A percentile compares a stretch with the other conserved stretches of the same genome.
These are phyloP conservation scores for Clohesyomyces aquaticus DNA, from an alignment of 495 filamentous ascomycete genomes.

Conservation along the genomic window DNA sequence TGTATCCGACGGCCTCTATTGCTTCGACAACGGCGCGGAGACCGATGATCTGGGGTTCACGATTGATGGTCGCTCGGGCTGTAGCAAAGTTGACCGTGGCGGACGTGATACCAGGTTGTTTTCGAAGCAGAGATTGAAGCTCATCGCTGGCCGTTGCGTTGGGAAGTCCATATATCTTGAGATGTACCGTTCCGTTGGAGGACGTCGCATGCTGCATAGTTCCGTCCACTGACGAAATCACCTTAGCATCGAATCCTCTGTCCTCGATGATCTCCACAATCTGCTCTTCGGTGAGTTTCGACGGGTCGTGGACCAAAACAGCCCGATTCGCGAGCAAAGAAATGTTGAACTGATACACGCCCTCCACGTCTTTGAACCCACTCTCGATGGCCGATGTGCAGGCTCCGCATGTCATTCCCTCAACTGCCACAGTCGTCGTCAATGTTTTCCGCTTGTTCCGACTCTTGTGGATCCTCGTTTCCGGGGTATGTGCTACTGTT, in stretches of 20 bases:
- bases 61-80: conserved; percentile 68
- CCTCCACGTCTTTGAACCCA: conserved; percentile 76
- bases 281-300: conserved; percentile 65
- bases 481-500: conserved; percentile 36
- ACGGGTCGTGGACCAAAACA: conserved; percentile 80
- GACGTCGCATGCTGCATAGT: conserved; percentile 50
- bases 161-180: conserved; percentile 82
- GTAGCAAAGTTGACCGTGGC: conserved; percentile 72
- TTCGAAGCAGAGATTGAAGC: conserved; percentile 69
- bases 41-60: conserved; percentile 71
- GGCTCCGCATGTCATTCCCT: conserved; percentile 96
- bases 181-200: conserved; percentile 60
- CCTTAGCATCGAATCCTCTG: conserved; percentile 84
- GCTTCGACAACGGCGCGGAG: conserved; percentile 80
- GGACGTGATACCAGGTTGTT: conserved; percentile 69
- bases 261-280: conserved; percentile 86
- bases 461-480: conserved; percentile 27
- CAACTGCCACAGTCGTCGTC: conserved; percentile 81
- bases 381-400: conserved; percentile 90
- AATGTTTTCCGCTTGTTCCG: conserved; percentile 46
- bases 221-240: conserved; percentile 64
- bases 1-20: conserved; percentile 78
- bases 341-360: conserved; percentile 86
- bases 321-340: conserved; percentile 91
- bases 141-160: conserved; percentile 69